phyloP scores from a whole-genome alignment of 1,139 yeast genomes.

The Kluyveromyces sp. region DNA sequence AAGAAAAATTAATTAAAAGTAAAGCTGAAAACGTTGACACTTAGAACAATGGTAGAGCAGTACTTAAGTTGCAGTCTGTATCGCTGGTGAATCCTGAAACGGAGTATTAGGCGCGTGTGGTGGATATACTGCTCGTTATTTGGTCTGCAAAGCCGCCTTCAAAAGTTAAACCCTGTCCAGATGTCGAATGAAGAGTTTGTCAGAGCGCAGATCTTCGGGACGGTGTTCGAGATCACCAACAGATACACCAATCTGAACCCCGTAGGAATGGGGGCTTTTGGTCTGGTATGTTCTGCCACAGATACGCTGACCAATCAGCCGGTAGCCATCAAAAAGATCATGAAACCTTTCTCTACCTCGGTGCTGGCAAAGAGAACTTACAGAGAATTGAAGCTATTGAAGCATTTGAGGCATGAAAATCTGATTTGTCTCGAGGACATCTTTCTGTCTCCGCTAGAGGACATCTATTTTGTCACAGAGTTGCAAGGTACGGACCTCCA shows the following conservation, averaged over 20 bases:
- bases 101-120: too few species aligned
- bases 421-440: constrained; percentile 90
- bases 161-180: not conserved
- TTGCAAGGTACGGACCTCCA: constrained; percentile 95
- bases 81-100: too few species aligned
- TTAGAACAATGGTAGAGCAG: too few species aligned
- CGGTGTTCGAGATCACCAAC: constrained; percentile 88
- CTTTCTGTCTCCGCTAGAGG: constrained; percentile 90
- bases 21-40: too few species aligned
- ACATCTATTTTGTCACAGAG: constrained; percentile 94
- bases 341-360: constrained; percentile 95
- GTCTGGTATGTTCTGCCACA: constrained; percentile 92
- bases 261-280: constrained; percentile 99
- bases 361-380: constrained; percentile 94
- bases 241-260: constrained; percentile 90
- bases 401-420: constrained; percentile 91
- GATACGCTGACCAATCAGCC: constrained; percentile 87
- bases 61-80: too few species aligned
- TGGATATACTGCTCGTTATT: not conserved
- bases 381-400: constrained; percentile 86
- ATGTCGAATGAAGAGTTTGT: constrained; percentile 30
- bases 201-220: constrained; percentile 59
- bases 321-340: constrained; percentile 94
- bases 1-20: too few species aligned
- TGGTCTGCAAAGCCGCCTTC: not conserved